Evolutionary conservation across 345 rosid genomes (phyloP), one percentile per base, ranked within the genome.

Genomic region (Lenwebbia sp.): DNA sequence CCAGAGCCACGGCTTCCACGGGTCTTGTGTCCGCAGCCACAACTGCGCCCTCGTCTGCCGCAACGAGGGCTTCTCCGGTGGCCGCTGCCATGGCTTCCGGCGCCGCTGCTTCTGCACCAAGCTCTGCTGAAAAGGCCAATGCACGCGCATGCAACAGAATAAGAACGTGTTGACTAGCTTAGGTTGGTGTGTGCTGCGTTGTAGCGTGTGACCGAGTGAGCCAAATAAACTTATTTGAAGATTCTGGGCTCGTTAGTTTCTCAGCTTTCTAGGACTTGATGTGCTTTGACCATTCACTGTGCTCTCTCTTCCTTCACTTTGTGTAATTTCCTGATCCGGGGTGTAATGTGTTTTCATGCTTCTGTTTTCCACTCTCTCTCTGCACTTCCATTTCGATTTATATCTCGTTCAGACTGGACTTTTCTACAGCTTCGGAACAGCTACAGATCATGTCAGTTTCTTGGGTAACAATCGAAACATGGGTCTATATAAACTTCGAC

Each of bases 61-160:
- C 55, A 86, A 86, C 57, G 91, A 90, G 85, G 90, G 88, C 41
- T 91, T 91, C 84, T 82, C 91, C 21, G 92, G 92, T 6, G 93
- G 93, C 84, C 30, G 37, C 3, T 90, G 93, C 90, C 86, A 78
- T 40, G 92, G 91, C 17, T 75, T 89, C 88, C 92, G 90, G 40
- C 89, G 84, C 82, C 90, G 90, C 76, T 90, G 93, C 86, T 89
- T 90, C 82, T 91, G 93, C 87, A 86, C 93, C 53, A 88, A 56
- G 87, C 87, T 57, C 75, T 90, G 93, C 55, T 91, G 87, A 83
- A 6, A 83, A 6, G 47, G 78, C 78, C 78, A 19, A 25, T 40
- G 74, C 17, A 1, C 23, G 28, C 41, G 50, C 44, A 10, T 53
- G 30, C 50, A 19, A 55, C n/a, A 2, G 78, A 83, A 53, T 19